Evolutionary conservation across 1,139 yeast species (phyloP), one percentile per base, ranked within the genome.

Genomic region (Citeromyces siamensis): DNA sequence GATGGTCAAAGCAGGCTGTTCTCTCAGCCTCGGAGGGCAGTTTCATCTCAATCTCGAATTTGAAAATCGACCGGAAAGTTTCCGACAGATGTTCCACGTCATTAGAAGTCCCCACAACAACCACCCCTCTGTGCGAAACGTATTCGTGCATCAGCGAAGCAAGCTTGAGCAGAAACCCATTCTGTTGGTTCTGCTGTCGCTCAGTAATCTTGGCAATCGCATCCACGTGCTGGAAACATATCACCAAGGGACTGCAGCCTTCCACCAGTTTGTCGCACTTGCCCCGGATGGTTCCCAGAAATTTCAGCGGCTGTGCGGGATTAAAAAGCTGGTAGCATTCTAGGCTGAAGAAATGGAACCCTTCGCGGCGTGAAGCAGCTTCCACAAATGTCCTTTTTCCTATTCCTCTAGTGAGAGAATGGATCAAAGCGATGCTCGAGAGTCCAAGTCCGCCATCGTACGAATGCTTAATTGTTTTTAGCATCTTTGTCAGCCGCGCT

Each of bases 21-120:
- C 98, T 68, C 55, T 90, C 96, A 2, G 51, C 44, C 51, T 88
- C 96, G 19, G 69, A 64, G 0, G 97, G 97, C 1, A 86, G 94
- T 2, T 73, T 68, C 17, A 88, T 66, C 17, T 71, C 72, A 19
- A 88, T 60, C 48, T 85, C 94, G 55, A 88, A 88, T 50, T 79
- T 83, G 46, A 86, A 67, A 40, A 71, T 64, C 41, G 81, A 72
- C 44, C 93, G 67, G 5, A 86, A 58, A 21, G 69, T 65, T 38
- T 76, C 84, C 23, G 84, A 73, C 18, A 90, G 54, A 40, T 70
- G 66, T 47, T 85, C 95, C 4, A 75, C 60, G 45, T 85, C 88
- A 45, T 75, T 74, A 28, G 79, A 70, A 12, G 95, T 82, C 27
- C 80, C 77, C 3, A 82, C 66, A 33, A 90, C 55, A 0, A 83